phyloP scores from a whole-genome alignment of 2,329 filamentous ascomycete species.

The Pyrenophora graminea region DNA sequence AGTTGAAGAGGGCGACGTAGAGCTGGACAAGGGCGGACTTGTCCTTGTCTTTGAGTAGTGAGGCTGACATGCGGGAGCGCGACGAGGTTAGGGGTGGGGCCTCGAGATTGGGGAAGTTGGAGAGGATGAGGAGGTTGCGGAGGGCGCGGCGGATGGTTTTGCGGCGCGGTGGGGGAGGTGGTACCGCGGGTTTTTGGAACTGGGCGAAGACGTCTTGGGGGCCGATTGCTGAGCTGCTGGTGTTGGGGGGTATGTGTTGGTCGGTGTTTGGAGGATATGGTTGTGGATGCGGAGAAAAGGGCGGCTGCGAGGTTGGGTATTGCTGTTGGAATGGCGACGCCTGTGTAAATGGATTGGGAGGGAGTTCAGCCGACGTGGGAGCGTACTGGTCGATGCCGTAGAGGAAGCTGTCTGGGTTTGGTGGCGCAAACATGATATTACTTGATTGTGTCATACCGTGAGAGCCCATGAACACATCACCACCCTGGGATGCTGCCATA shows the following conservation, averaged over 20 bases:
- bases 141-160: constrained; percentile 56
- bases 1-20: constrained; percentile 49
- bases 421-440: constrained; percentile 43
- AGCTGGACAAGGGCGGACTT: constrained; percentile 61
- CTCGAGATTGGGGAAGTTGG: constrained; percentile 49
- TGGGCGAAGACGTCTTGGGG: constrained; percentile 29
- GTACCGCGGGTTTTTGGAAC: constrained; percentile 26
- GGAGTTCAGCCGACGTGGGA: constrained; percentile 22
- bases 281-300: constrained; percentile 27
- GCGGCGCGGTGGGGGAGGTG: constrained; percentile 29
- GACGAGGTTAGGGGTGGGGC: constrained; percentile 35
- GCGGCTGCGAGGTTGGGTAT: constrained; percentile 27
- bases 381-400: constrained; percentile 47
- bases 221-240: constrained; percentile 16
- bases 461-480: constrained; percentile 32
- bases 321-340: constrained; percentile 20
- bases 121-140: constrained; percentile 63
- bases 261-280: constrained; percentile 32
- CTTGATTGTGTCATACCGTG: constrained; percentile 31
- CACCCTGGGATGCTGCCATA: constrained; percentile 29
- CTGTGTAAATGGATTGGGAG: constrained; percentile 33
- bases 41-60: constrained; percentile 40
- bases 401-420: constrained; percentile 41
- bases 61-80: constrained; percentile 58
- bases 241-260: constrained; percentile 25